Base-by-base conservation (phyloP, 2,329 filamentous ascomycete species). In the Penicillium oxalicum region DNA sequence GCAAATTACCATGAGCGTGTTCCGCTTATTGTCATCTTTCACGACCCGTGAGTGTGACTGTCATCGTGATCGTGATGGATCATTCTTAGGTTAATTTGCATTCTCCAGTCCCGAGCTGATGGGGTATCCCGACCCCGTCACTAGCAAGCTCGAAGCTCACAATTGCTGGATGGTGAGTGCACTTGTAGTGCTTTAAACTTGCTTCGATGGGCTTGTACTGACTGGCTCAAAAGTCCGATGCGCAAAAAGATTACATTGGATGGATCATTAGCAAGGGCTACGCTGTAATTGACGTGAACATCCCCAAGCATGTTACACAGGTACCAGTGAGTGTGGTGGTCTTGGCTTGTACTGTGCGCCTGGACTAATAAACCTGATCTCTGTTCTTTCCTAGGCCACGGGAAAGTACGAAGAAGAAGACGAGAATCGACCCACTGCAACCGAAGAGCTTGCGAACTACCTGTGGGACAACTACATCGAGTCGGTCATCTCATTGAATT, bases 381-480 rank as follows among this genome's bases (percentile, higher is more conserved):
- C 29, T 4, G 6, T 36, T 7, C 25, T 26, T 43, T 55, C 8
- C 29, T 32, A 67, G 64, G 25, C 55, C 25, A 51, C 52, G 27
- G 57, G 55, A 18, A 59, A 56, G 52, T 70, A 77, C 38, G 66
- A 85, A 53, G 74, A 76, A 6, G 67, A 71, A 7, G 63, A 70
- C 50, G 70, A 56, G 57, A 70, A 64, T 47, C 80, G 81, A 66
- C 83, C 81, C 51, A 66, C 66, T 25, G 75, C 76, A 46, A 78
- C 77, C 0, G 82, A 86, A 53, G 84, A 91, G 52, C 74, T 96
- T 9, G 82, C 91, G 4, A 83, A 80, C 51, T 97, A 95, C 62
- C 74, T 98, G 11, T 98, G 93, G 93, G 91, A 96, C 60, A 98
- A 98, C 64, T 96, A 96, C 63, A 82, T 98, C 18, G 88, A 95